These are phyloP conservation scores for Santalum album DNA, from an alignment of 164 flowering plant species.

Conservation along the genomic window DNA sequence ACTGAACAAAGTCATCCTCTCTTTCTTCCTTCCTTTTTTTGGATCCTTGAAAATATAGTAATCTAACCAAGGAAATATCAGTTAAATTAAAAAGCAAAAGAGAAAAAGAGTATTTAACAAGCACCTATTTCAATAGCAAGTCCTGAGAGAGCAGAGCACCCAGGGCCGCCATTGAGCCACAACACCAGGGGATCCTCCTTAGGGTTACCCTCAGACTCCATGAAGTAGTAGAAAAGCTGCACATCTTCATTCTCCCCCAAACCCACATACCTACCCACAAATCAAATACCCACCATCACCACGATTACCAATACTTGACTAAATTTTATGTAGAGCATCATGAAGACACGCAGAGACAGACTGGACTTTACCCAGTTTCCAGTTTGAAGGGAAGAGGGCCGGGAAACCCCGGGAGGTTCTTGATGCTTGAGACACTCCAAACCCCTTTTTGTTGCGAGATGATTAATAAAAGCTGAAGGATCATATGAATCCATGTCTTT, in stretches of 20 bases:
- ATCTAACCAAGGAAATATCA: no score
- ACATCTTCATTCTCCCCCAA: not conserved
- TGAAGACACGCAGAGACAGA: no score
- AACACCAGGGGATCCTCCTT: not conserved
- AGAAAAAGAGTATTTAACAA: no score
- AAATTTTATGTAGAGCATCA: no score
- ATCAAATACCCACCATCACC: no score
- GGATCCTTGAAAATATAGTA: no score
- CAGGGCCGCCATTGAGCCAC: not conserved
- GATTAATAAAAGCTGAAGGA: not conserved
- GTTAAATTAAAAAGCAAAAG: no score
- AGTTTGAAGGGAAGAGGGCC: constrained; percentile 17
- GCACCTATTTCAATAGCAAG: not conserved
- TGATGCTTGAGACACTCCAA: not conserved
- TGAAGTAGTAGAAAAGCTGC: not conserved
- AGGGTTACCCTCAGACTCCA: not conserved
- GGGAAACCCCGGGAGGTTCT: constrained; percentile 14
- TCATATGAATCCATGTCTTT: not conserved
- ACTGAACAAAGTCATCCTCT: no score
- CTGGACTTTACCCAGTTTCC: constrained; percentile 20
- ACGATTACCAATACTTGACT: no score
- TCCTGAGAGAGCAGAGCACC: not conserved
- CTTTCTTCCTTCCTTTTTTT: no score
- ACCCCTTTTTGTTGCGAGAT: not conserved
- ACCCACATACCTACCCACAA: not conserved